Conservation (phyloP, 2,329 filamentous ascomycete genomes). For the Hypoxylon rubiginosum region DNA sequence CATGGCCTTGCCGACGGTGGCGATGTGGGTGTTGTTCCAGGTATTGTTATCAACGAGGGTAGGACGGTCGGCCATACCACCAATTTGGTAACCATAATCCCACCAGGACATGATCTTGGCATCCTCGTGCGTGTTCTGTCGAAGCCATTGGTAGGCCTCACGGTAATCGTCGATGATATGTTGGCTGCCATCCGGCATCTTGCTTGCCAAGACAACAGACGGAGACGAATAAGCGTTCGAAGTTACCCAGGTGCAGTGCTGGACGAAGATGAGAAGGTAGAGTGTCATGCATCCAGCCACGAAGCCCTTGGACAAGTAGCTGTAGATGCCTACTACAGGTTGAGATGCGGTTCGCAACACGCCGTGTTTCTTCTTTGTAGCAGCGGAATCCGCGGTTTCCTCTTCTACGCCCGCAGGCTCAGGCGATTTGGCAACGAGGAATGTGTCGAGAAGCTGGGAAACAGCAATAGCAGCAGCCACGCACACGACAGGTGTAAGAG, state of each 20-base stretch:
- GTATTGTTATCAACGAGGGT: conserved; percentile 99
- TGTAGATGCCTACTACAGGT: conserved; percentile 87
- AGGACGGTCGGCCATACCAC: conserved; percentile 97
- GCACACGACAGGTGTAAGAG: conserved; percentile 94
- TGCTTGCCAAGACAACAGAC: conserved; percentile 94
- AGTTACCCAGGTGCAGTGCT: conserved; percentile 99
- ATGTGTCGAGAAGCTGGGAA: conserved; percentile 90
- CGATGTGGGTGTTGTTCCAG: conserved; percentile 99
- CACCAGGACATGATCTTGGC: conserved; percentile 99
- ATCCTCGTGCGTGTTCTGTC: conserved; percentile 94
- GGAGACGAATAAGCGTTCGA: conserved; percentile 99
- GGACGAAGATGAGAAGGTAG: conserved; percentile 92
- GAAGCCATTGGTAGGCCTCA: conserved; percentile 99
- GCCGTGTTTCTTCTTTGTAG: conserved; percentile 67
- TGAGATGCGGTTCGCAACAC: conserved; percentile 78
- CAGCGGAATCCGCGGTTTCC: conserved; percentile 64
- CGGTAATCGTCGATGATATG: conserved; percentile 99
- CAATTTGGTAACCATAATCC: conserved; percentile 99
- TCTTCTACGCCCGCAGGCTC: conserved; percentile 61
- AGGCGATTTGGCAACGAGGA: conserved; percentile 77
- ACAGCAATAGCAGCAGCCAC: conserved; percentile 90
- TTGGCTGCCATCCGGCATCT: conserved; percentile 92
- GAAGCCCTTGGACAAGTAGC: conserved; percentile 80
- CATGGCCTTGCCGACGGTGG: conserved; percentile 99
- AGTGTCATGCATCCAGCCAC: conserved; percentile 79